Evolutionary conservation across 1,284 basidiomycete species (phyloP), one percentile per base, ranked within the genome.

Genomic region (Austropuccinia psidii): DNA sequence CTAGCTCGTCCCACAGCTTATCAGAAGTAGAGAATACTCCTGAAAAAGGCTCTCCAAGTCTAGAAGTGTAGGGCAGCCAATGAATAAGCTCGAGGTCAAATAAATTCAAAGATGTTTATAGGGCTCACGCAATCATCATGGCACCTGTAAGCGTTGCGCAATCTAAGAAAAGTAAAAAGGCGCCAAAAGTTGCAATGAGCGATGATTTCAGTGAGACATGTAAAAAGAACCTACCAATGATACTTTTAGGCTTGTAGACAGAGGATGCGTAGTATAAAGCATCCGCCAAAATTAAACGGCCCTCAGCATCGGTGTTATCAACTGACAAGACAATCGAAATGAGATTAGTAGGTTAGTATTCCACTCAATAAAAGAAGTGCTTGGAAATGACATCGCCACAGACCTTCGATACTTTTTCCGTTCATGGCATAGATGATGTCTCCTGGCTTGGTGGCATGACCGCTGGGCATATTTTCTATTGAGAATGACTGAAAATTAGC

Each of bases 381-480:
- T n/a, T n/a, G n/a, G n/a, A n/a, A n/a, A n/a, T n/a, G n/a, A n/a
- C n/a, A n/a, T n/a, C n/a, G n/a, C n/a, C n/a, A 62, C 57, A 2
- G n/a, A 72, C 68, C 86, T 80, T 93, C 90, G 37, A 94, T 85
- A 0, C 88, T 87, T 81, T 91, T 91, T 49, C 91, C 91, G 79
- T 92, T 93, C 87, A 91, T 91, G 6, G 90, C 89, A 77, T 73
- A 73, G 31, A 73, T 47, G n/a, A 73, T 73, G 33, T 91, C 89
- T 49, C 91, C 92, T 0, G 91, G 92, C 81, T 93, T 94, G 74
- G 86, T 93, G 8, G 91, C 91, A 74, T 86, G 87, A 0, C 90
- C 89, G 27, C 89, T 66, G 5, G 90, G 90, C 84, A 93, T 84
- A 82, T 94, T 95, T 82, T 95, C 92, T 87, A n/a, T n/a, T n/a